Evolutionary conservation across 768 basidiomycete genomes (phyloP), one percentile per base, ranked within the genome.

Genomic region (Daedaleopsis sinensis): DNA sequence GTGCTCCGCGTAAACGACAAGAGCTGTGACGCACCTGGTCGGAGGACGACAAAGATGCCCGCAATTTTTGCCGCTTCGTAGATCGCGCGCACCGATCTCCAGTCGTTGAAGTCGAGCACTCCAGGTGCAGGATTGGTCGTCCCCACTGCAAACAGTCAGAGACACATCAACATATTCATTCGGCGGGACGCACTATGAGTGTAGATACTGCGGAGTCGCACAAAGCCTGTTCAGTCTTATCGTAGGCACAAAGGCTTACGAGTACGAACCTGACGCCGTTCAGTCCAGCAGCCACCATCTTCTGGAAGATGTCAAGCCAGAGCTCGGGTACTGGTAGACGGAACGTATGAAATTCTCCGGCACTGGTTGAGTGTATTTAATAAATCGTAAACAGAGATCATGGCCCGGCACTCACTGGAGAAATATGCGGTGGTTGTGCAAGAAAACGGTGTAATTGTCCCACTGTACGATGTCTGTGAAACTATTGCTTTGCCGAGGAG

Each of bases 331-430:
- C 88, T 10, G 91, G 92, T 11, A 94, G 75, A 27, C 91, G 84
- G 77, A 90, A 94, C 0, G 91, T 84, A 67, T 93, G 93, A 72
- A 93, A 91, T 71, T 93, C 93, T 59, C 93, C 93, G 1, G 90
- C 91, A 67, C 91, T 93, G 60, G 13, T 18, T 8, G 42, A 16
- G 43, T 39, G 52, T 27, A 6, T 51, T 32, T 5, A 47, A 32
- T 9, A 9, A 11, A 16, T 36, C n/a, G n/a, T 42, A 46, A n/a
- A 52, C 24, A 50, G 13, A 3, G 12, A 16, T 36, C 9, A n/a
- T 35, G 7, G 32, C 38, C 38, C n/a, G 49, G n/a, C 39, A 43
- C 86, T 57, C 74, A 90, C 90, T 91, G 82, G 6, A 93, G 71
- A 64, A 93, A 90, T 23, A 90, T 72, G 19, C 91, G 79, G 66